Evolutionary conservation across 169 alveolate genomes (phyloP).

Genomic region (Eimeria sp.): DNA sequence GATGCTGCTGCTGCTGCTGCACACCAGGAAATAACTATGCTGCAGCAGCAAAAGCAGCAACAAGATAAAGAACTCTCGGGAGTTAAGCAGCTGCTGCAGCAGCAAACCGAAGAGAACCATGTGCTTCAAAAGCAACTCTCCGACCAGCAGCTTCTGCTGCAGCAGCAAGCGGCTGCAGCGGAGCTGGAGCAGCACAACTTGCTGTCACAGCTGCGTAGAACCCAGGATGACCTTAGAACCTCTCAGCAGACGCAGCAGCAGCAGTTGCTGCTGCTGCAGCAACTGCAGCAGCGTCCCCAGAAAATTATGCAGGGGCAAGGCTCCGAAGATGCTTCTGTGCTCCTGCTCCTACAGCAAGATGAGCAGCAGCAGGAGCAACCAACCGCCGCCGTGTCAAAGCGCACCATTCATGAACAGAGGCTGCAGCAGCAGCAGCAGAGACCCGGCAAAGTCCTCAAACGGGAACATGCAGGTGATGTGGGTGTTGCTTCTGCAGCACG

Average conservation of each 20-base stretch:
- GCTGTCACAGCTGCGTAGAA: conserved; percentile 1
- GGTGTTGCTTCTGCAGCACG: background rate
- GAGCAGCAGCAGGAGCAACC: background rate
- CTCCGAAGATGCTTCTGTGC: conserved; percentile 2
- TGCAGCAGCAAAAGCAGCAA: conserved; percentile 73
- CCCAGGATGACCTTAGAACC: conserved; percentile 13
- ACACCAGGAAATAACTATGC: conserved; percentile 44
- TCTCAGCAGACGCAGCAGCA: background rate
- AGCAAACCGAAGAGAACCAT: conserved; percentile 30
- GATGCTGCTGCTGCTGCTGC: conserved; percentile 69
- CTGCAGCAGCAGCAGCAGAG: conserved; percentile 20
- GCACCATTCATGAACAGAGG: conserved; percentile 11
- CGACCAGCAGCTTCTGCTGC: conserved; percentile 48
- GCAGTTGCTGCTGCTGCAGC: conserved; percentile 29
- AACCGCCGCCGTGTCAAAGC: background rate
- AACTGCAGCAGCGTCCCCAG: background rate
- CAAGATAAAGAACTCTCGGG: conserved; percentile 51
- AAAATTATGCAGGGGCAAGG: conserved; percentile 5
- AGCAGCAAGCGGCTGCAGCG: no score
- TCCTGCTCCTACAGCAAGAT: conserved; percentile 13
- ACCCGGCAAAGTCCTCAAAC: background rate
- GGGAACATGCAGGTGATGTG: background rate
- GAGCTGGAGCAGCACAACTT: conserved; percentile 18
- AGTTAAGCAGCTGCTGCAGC: conserved; percentile 20
- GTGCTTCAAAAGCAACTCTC: conserved; percentile 27